A percentile compares a stretch with the other conserved stretches of the same genome.
phyloP scores from a whole-genome alignment of 2,329 filamentous ascomycete species.

The Colletotrichum sp. region DNA sequence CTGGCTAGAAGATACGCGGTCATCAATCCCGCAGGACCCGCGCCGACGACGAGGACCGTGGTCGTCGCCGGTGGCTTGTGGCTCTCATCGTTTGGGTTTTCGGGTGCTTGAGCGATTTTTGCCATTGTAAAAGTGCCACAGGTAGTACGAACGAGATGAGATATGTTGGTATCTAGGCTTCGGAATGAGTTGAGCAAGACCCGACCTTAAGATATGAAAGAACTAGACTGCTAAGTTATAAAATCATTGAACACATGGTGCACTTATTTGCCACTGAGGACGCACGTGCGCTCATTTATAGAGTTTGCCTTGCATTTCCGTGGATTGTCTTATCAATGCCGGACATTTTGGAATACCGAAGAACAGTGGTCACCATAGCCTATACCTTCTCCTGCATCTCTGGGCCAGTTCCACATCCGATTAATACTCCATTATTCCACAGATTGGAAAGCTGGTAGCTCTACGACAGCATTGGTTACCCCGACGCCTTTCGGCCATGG shows the following conservation, averaged over 20 bases:
- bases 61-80: not conserved
- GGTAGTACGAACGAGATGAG: not conserved
- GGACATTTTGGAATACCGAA: not conserved
- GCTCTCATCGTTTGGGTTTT: not conserved
- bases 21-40: not conserved
- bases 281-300: not conserved
- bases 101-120: not conserved
- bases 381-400: too few relatives aligned
- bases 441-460: too few relatives aligned
- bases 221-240: not conserved
- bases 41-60: not conserved
- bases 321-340: not conserved
- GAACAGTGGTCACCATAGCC: not conserved
- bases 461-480: too few relatives aligned
- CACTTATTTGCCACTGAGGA: not conserved
- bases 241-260: not conserved
- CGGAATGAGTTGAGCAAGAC: not conserved
- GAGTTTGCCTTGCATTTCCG: too few relatives aligned
- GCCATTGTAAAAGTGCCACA: not conserved
- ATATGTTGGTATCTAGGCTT: not conserved
- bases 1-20: not conserved
- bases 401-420: too few relatives aligned
- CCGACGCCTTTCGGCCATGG: too few relatives aligned
- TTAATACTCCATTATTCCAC: too few relatives aligned
- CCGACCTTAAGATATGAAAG: not conserved